phyloP scores from a whole-genome alignment of 2,329 filamentous ascomycete genomes.

The Fusarium annulatum region DNA sequence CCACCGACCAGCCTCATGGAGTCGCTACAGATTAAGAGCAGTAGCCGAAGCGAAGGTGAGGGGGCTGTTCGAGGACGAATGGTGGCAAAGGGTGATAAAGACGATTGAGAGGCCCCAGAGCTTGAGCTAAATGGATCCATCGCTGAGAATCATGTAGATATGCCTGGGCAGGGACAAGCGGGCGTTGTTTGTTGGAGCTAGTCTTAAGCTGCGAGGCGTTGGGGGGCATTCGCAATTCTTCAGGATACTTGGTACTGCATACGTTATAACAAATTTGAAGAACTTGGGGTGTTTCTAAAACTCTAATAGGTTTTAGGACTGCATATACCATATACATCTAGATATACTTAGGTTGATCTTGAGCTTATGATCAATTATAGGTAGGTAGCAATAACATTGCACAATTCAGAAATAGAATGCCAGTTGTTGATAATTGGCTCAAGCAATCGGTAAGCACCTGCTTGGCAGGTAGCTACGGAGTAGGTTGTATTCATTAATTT shows the following conservation, averaged over 20 bases:
- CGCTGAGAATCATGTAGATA: conserved; percentile 3
- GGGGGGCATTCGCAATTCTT: conserved; percentile 37
- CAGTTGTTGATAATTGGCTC: background rate
- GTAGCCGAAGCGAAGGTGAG: conserved; percentile 54
- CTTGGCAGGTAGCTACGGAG: background rate
- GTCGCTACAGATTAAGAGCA: conserved; percentile 47
- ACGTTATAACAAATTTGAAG: conserved; percentile 19
- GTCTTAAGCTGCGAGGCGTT: conserved; percentile 42
- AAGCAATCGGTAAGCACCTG: background rate
- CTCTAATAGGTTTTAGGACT: background rate
- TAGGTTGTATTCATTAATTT: background rate
- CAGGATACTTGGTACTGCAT: conserved; percentile 34
- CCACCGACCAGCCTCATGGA: conserved; percentile 46
- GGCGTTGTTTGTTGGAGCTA: conserved; percentile 33
- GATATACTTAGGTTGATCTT: background rate
- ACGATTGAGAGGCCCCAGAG: conserved; percentile 19
- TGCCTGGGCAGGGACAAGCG: background rate
- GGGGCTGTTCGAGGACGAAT: conserved; percentile 53
- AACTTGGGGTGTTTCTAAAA: conserved; percentile 4
- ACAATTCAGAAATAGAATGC: background rate
- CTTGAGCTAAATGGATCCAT: background rate
- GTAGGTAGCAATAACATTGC: background rate
- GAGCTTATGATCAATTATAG: background rate
- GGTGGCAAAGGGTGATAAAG: conserved; percentile 50
- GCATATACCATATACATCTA: background rate